These are phyloP conservation scores for Plasmodium berghei DNA, from an alignment of 169 alveolate genomes.

Conservation along the genomic window DNA sequence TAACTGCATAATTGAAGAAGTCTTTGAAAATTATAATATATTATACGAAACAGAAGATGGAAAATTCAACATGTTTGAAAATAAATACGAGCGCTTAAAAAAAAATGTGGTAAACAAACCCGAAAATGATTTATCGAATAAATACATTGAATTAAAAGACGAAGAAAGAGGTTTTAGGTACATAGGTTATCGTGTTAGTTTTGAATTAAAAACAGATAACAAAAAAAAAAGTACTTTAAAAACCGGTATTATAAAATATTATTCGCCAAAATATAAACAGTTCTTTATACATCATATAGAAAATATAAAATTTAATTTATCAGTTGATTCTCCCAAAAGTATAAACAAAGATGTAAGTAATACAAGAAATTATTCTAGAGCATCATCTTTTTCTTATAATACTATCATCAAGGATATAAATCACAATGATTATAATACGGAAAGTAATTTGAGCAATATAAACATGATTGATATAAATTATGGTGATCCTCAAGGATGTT, in stretches of 20 bases:
- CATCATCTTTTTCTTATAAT: not conserved
- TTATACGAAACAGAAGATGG: constrained; percentile 50
- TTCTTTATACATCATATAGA: constrained; percentile 72
- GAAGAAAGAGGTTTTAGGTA: constrained; percentile 71
- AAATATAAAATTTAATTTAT: constrained; percentile 9
- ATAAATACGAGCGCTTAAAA: constrained; percentile 32
- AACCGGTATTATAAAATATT: constrained; percentile 70
- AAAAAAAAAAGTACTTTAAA: constrained; percentile 53
- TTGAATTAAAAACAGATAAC: constrained; percentile 67
- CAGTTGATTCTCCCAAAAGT: constrained; percentile 30
- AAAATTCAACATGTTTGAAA: constrained; percentile 13
- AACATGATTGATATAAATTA: no score
- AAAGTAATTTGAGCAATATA: not conserved
- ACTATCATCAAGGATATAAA: not conserved
- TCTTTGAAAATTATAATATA: constrained; percentile 30
- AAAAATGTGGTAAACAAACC: constrained; percentile 21
- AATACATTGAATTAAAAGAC: constrained; percentile 66
- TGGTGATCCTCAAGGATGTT: not conserved
- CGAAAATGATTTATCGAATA: constrained; percentile 19
- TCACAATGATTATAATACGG: not conserved
- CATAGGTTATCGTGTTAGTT: constrained; percentile 74
- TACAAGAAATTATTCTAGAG: not conserved
- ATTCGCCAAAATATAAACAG: constrained; percentile 73
- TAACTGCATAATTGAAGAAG: constrained; percentile 58
- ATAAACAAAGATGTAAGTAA: constrained; percentile 1